These are phyloP conservation scores for Leucosporidium scottii DNA, from an alignment of 768 basidiomycete species.

Conservation along the genomic window DNA sequence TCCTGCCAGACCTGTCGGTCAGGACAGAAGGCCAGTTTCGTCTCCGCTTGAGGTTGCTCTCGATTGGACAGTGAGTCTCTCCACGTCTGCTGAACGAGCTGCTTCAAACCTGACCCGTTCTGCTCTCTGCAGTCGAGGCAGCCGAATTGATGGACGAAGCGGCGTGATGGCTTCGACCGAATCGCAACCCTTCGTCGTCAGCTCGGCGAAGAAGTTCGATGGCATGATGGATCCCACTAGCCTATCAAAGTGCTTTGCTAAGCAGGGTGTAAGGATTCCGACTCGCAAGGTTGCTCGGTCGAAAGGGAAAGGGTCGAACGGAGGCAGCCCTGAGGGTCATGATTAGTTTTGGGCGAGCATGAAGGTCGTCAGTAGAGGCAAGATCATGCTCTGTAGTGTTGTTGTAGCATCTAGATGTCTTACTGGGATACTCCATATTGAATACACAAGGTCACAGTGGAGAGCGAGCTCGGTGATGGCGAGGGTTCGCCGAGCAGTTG, in stretches of 20 bases:
- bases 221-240: slow-evolving; percentile 55
- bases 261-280: slow-evolving; percentile 40
- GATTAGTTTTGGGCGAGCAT: too few relatives aligned
- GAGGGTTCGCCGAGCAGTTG: too few relatives aligned
- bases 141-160: slow-evolving; percentile 46
- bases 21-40: slow-evolving; percentile 88
- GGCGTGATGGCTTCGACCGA: slow-evolving; percentile 77
- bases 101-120: too few relatives aligned
- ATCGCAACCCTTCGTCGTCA: slow-evolving; percentile 76
- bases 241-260: slow-evolving; percentile 24
- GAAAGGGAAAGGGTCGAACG: background rate
- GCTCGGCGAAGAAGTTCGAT: slow-evolving; percentile 87
- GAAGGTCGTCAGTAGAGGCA: too few relatives aligned
- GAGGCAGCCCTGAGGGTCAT: too few relatives aligned
- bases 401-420: too few relatives aligned
- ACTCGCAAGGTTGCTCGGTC: slow-evolving; percentile 66
- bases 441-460: too few relatives aligned
- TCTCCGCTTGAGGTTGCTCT: slow-evolving; percentile 77
- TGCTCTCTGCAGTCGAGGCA: background rate
- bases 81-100: too few relatives aligned
- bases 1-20: slow-evolving; percentile 89
- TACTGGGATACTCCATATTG: too few relatives aligned
- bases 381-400: too few relatives aligned
- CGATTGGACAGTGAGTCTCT: slow-evolving; percentile 74
- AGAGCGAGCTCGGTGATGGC: too few relatives aligned